Conservation (phyloP, 2,329 filamentous ascomycete genomes). For the Fusarium algeriense region DNA sequence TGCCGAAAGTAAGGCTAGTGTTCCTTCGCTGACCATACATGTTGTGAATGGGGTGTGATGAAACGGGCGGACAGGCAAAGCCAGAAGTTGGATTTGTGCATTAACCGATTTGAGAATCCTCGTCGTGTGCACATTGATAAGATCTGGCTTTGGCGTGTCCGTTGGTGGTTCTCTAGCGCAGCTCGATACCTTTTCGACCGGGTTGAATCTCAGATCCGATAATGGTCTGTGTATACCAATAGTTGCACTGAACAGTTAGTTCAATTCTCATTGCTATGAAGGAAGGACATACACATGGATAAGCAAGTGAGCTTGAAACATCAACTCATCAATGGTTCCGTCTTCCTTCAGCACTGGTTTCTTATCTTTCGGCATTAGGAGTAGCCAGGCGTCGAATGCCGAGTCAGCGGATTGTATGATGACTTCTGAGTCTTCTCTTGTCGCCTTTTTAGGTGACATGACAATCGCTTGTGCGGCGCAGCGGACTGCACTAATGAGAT, state of each 20-base stretch:
- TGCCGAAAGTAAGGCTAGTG: conserved; percentile 22
- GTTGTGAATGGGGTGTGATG: conserved; percentile 31
- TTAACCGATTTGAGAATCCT: conserved; percentile 30
- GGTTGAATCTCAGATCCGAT: conserved; percentile 35
- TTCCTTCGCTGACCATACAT: conserved; percentile 39
- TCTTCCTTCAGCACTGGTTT: conserved; percentile 14
- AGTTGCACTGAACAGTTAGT: conserved; percentile 19
- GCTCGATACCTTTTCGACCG: conserved; percentile 24
- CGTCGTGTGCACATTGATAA: conserved; percentile 34
- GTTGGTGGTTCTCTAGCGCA: conserved; percentile 27
- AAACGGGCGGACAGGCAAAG: conserved; percentile 19
- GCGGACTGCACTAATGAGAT: conserved; percentile 26
- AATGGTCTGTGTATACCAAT: conserved; percentile 34
- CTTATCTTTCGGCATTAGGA: conserved; percentile 11
- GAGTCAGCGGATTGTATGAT: conserved; percentile 36
- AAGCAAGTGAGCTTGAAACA: conserved; percentile 36
- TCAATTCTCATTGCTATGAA: accelerated
- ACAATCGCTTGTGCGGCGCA: conserved; percentile 25
- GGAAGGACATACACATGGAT: conserved; percentile 30
- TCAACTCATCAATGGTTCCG: conserved; percentile 32
- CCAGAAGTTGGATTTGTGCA: conserved; percentile 30
- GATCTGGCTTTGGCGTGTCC: conserved; percentile 12
- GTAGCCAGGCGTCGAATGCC: conserved; percentile 24
- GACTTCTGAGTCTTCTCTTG: conserved; percentile 13
- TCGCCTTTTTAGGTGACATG: conserved; percentile 11